Percentiles rank a stretch among this genome's conserved stretches.
phyloP scores from a whole-genome alignment of 371 early-diverging fungal genomes.

The Homolaphlyctis polyrhiza region DNA sequence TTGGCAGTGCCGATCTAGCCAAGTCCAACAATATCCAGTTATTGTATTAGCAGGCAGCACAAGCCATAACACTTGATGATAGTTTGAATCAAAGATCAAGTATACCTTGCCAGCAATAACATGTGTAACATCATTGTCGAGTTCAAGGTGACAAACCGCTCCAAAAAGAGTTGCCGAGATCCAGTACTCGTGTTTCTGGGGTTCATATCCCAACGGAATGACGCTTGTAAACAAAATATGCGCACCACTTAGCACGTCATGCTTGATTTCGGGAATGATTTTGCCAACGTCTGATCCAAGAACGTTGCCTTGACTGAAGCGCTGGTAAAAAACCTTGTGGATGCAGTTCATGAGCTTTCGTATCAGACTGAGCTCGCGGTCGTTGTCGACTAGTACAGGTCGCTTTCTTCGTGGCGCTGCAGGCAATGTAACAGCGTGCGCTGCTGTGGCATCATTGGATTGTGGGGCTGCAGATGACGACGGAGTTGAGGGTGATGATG shows the following conservation, averaged over 20 bases:
- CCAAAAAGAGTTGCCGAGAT: conserved; percentile 58
- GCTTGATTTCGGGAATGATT: conserved; percentile 37
- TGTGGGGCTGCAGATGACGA: background rate
- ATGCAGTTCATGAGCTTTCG: conserved; percentile 28
- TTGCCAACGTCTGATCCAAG: conserved; percentile 26
- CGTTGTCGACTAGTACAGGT: conserved; percentile 38
- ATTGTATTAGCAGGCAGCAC: background rate
- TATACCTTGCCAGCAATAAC: conserved; percentile 69
- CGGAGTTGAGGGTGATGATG: background rate
- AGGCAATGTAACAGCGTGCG: background rate
- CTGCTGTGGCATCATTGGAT: background rate
- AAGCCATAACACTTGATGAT: background rate
- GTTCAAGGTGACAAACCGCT: conserved; percentile 45
- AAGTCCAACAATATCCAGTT: background rate
- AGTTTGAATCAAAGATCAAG: background rate
- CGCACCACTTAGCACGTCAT: conserved; percentile 38
- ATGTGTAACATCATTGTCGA: conserved; percentile 55
- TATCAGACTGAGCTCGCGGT: conserved; percentile 41
- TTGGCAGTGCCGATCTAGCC: conserved; percentile 50
- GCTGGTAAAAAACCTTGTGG: conserved; percentile 40
- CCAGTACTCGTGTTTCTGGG: conserved; percentile 52
- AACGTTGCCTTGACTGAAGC: background rate
- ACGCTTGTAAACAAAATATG: conserved; percentile 49
- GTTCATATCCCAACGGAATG: conserved; percentile 38
- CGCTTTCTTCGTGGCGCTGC: background rate